Conservation (phyloP, 805 yeast genomes). For the Barnettozyma pratensis region DNA sequence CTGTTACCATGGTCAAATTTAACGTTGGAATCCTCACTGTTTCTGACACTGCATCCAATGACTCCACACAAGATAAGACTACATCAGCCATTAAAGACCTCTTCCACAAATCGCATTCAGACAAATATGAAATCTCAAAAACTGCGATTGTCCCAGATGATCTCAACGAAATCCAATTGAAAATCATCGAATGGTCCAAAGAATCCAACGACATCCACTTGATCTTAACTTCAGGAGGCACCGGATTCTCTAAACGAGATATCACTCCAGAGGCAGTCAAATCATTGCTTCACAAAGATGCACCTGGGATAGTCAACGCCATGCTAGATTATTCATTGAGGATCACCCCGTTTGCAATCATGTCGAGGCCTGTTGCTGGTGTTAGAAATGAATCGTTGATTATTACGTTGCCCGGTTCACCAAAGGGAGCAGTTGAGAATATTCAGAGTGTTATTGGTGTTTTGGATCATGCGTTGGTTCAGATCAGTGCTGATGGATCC, state of each 20-base stretch:
- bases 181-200: conserved; percentile 26
- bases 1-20: not conserved
- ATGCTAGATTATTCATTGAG: conserved; percentile 39
- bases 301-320: conserved; percentile 45
- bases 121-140: conserved; percentile 8
- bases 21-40: conserved; percentile 6
- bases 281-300: conserved; percentile 37
- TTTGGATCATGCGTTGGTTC: conserved; percentile 40
- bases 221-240: conserved; percentile 48
- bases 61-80: conserved; percentile 2
- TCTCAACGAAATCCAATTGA: conserved; percentile 15
- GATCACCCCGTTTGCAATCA: conserved; percentile 43
- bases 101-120: not conserved
- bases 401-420: conserved; percentile 48
- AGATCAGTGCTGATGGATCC: conserved; percentile 31
- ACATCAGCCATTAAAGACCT: not conserved
- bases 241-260: conserved; percentile 44
- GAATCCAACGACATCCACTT: conserved; percentile 13
- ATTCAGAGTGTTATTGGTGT: conserved; percentile 32
- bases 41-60: conserved; percentile 1
- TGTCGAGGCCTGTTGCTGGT: conserved; percentile 50
- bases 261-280: conserved; percentile 46
- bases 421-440: conserved; percentile 43
- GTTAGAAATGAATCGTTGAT: conserved; percentile 32
- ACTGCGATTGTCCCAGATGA: conserved; percentile 34